Evolutionary conservation across 169 alveolate genomes (phyloP).

Genomic region (Plasmodium chabaudi): DNA sequence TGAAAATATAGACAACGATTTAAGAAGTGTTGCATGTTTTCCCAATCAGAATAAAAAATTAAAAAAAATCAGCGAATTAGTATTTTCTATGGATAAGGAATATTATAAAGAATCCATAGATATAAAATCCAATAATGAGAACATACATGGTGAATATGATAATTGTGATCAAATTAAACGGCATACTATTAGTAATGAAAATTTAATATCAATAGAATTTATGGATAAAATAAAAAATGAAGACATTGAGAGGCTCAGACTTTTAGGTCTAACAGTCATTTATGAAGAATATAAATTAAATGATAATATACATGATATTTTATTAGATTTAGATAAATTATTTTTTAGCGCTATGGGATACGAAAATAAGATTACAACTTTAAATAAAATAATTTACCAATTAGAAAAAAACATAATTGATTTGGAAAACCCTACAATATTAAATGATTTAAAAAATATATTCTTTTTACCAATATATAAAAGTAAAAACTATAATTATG

Average conservation of each 20-base stretch:
- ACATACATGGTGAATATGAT: neutral
- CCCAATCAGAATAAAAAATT: slow-evolving; percentile 50
- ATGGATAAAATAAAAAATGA: slow-evolving; percentile 11
- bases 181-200: slow-evolving; percentile 12
- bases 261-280: slow-evolving; percentile 19
- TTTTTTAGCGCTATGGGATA: slow-evolving; percentile 15
- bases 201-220: slow-evolving; percentile 21
- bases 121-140: neutral
- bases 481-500: slow-evolving; percentile 8
- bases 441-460: slow-evolving; percentile 27
- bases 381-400: slow-evolving; percentile 41
- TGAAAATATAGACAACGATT: neutral
- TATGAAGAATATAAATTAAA: slow-evolving; percentile 48
- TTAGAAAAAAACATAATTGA: slow-evolving; percentile 44
- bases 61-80: slow-evolving; percentile 24
- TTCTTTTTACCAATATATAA: slow-evolving; percentile 47
- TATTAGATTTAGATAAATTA: slow-evolving; percentile 49
- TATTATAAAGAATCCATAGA: neutral
- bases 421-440: slow-evolving; percentile 36
- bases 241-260: slow-evolving; percentile 22
- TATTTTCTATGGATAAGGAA: slow-evolving; percentile 13
- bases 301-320: slow-evolving; percentile 63
- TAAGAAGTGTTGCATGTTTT: slow-evolving; percentile 23
- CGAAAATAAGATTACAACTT: slow-evolving; percentile 40
- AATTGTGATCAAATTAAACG: neutral